Base-by-base conservation (phyloP, 2,329 filamentous ascomycete genomes). In the Dothistroma septosporum region DNA sequence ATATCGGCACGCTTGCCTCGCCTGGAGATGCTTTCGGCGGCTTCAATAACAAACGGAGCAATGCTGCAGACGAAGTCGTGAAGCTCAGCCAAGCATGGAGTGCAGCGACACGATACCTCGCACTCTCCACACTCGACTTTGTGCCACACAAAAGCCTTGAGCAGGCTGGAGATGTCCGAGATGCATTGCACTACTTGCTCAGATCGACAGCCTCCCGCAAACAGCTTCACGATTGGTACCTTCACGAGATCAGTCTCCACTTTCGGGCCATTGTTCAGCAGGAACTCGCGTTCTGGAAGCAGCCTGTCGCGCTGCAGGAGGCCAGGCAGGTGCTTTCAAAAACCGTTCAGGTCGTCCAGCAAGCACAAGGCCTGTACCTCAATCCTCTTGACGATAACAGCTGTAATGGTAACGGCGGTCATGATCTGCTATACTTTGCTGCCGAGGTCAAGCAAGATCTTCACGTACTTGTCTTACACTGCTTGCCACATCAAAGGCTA, bases 201-300 rank as follows among this genome's bases (percentile, higher is more conserved):
- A 55, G 44, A 56, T 50, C 50, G 28, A 24, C 24, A 37, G 41
- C 57, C 10, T 58, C 59, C 11, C 58, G 55, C 61, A 60, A 75
- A 75, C 53, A 73, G 72, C 65, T 74, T 46, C 62, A 76, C 28
- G 74, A 77, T n/a, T 81, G 79, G 79, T 81, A 78, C 59, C 73
- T 70, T 6, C 74, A 78, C 50, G 78, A 80, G 60, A 74, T 78
- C 55, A 68, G 73, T 28, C 61, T 74, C 16, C 76, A 80, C 62
- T 80, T 79, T 67, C 74, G 76, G 57, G 64, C 63, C 57, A 70
- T 64, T 53, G 69, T 71, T 28, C 47, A 65, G 32, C 60, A 66
- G 14, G 31, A 62, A 33, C 64, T 74, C 0, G 53, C 61, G n/a
- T 59, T 59, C 28, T 72, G 68, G 69, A 53, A 69, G 9, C 37